Percentiles rank a stretch among this genome's conserved stretches.
phyloP scores from a whole-genome alignment of 2,329 filamentous ascomycete species.

The Chrysosporium keratinophilum region DNA sequence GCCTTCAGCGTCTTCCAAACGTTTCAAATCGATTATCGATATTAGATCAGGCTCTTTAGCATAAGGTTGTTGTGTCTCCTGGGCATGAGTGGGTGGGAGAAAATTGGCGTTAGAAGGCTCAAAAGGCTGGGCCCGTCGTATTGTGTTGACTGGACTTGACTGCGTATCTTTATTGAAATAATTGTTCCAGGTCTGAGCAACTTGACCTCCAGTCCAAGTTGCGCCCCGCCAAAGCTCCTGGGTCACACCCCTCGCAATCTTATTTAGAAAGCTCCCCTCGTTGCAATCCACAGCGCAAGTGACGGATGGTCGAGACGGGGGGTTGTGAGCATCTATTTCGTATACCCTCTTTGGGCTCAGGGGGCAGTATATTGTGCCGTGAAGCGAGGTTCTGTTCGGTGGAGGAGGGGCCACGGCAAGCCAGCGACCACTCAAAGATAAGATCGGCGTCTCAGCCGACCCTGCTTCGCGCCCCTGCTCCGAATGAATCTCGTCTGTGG shows the following conservation, averaged over 20 bases:
- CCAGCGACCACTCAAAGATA: constrained; percentile 39
- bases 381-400: constrained; percentile 29
- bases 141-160: constrained; percentile 19
- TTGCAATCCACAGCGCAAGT: constrained; percentile 39
- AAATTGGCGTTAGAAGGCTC: constrained; percentile 21
- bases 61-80: constrained; percentile 29
- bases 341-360: constrained; percentile 29
- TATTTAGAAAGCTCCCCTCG: constrained; percentile 39
- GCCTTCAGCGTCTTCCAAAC: constrained; percentile 33
- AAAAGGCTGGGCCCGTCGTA: constrained; percentile 22
- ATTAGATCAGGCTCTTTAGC: constrained; percentile 36
- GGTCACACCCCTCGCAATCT: constrained; percentile 40
- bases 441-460: constrained; percentile 29
- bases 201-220: constrained; percentile 42
- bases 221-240: constrained; percentile 41
- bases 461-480: constrained; percentile 27
- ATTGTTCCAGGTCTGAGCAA: constrained; percentile 41
- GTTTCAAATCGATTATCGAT: constrained; percentile 38
- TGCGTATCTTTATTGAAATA: constrained; percentile 41
- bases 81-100: constrained; percentile 40
- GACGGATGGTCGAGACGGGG: constrained; percentile 34
- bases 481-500: constrained; percentile 34
- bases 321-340: constrained; percentile 35
- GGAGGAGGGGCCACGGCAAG: constrained; percentile 37
- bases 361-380: constrained; percentile 31